Base-by-base conservation (phyloP, 257 asterid genomes). In the Eustoma russellianum region DNA sequence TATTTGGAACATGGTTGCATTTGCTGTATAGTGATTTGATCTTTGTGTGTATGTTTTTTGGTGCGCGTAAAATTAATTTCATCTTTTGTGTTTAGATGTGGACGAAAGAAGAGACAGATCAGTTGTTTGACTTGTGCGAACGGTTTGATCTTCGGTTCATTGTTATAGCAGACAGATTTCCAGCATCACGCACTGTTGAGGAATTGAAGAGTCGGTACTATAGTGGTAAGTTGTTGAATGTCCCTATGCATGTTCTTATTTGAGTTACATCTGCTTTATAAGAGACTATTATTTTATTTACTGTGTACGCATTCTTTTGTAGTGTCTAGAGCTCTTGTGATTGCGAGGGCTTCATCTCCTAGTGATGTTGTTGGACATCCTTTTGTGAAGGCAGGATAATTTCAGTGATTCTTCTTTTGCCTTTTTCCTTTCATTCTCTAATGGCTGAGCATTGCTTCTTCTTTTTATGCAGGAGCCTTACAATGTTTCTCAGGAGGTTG, bases 71-170 rank as follows among this genome's bases (percentile, higher is more conserved):
- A 19, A 19, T 3, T 19, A 3, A 19, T 19, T 19, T 19, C 2
- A 19, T 19, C 28, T 19, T 1, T 19, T 19, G 28, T 19, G 28
- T 18, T 57, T 69, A 92, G 98, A 70, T 53, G 52, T 92, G 98
- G 98, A 88, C 98, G 53, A 92, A 85, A 84, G 95, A 83, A 70
- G 98, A 88, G 77, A 92, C 98, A 1, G 95, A 85, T 74, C 70
- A 76, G 62, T 69, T 92, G 72, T 92, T 92, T 75, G 96, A 81
- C 48, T 59, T 88, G 73, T 92, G 98, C 58, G 88, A 83, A 71
- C 89, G 73, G 59, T 88, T 80, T 75, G 97, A 92, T 77, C 97
- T 92, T 51, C 95, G 98, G 40, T 92, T 92, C 56, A 41, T 85
- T 38, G 75, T 88, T 62, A 63, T 92, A 59, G 98, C 95, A 49